These are phyloP conservation scores for Suillus subaureus DNA, from an alignment of 768 basidiomycete species.

Conservation along the genomic window DNA sequence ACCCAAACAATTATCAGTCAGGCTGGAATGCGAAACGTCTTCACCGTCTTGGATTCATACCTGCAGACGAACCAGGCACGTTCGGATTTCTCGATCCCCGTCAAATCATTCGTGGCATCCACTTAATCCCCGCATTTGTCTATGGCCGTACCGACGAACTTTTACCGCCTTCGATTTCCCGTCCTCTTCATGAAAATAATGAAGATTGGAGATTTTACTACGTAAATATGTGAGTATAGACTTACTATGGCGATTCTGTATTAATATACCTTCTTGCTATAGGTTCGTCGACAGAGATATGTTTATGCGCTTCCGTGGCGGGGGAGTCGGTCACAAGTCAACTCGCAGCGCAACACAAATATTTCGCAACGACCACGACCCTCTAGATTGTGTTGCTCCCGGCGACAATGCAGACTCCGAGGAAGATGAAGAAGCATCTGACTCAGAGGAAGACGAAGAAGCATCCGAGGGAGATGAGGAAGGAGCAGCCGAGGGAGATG, in stretches of 20 bases:
- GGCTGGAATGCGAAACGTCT: not conserved
- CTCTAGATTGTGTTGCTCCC: not conserved
- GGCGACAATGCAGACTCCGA: not conserved
- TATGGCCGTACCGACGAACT: conserved; percentile 18
- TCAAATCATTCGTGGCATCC: conserved; percentile 36
- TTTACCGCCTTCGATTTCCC: conserved; percentile 6
- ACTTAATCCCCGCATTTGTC: conserved; percentile 44
- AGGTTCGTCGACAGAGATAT: conserved; percentile 43
- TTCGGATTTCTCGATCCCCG: not conserved
- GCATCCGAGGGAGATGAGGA: not conserved
- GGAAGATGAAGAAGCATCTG: not conserved
- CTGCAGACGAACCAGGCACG: not conserved
- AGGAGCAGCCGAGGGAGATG: not conserved
- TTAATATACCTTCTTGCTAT: not conserved
- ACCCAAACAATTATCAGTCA: not conserved
- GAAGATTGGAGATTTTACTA: conserved; percentile 34
- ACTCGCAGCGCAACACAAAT: conserved; percentile 1
- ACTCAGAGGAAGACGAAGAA: not conserved
- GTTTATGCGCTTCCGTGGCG: conserved; percentile 31
- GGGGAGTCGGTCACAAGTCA: conserved; percentile 31
- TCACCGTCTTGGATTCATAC: not conserved
- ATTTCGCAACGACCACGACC: not conserved
- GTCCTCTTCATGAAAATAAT: conserved; percentile 13
- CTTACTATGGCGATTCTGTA: not conserved
- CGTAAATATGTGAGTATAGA: conserved; percentile 33